These are phyloP conservation scores for Fusarium sp. DNA, from an alignment of 2,329 filamentous ascomycete genomes.

Conservation along the genomic window DNA sequence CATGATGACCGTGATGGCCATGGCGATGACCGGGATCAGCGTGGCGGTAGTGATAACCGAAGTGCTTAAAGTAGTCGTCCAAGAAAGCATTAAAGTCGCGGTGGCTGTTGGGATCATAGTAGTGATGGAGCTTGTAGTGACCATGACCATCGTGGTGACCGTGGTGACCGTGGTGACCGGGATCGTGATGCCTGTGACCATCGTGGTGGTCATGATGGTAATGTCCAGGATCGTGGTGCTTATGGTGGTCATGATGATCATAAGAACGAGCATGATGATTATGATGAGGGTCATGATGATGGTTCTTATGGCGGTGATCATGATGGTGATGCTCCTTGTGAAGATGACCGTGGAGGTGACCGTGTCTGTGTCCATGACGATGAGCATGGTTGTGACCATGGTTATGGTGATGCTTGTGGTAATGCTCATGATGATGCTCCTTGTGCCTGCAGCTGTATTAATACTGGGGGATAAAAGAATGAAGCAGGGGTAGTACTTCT, in stretches of 20 bases:
- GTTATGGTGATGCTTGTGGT: not conserved
- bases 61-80: not conserved
- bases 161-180: not conserved
- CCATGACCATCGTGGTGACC: not conserved
- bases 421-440: constrained; percentile 4
- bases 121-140: not conserved
- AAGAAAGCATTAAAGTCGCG: not conserved
- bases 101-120: constrained; percentile 1
- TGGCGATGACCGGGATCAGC: not conserved
- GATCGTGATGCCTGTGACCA: not conserved
- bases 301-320: not conserved
- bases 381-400: constrained; percentile 1
- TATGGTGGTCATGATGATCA: not conserved
- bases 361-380: not conserved
- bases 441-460: constrained; percentile 1
- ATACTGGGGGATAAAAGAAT: not conserved
- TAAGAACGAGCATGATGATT: not conserved
- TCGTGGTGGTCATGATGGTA: not conserved
- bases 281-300: not conserved
- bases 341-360: not conserved
- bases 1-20: not conserved
- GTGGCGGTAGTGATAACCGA: not conserved
- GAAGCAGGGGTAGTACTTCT: not conserved
- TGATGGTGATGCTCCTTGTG: not conserved
- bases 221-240: not conserved